Conservation (phyloP, 345 rosid genomes). For the Dipteronia sinensis region DNA sequence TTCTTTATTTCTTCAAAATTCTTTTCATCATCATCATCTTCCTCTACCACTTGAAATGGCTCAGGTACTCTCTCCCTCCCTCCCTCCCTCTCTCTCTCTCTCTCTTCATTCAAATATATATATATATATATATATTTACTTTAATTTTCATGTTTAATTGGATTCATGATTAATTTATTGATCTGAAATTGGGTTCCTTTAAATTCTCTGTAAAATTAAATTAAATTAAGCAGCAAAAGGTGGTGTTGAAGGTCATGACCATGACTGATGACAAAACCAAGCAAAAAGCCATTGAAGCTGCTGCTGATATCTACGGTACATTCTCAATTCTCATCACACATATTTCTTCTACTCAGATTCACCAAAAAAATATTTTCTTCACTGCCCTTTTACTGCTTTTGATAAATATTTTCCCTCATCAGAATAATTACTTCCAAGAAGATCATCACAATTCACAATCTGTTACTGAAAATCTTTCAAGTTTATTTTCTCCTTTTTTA, state of each 20-base stretch:
- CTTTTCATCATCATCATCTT: background rate
- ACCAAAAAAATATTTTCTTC: too few species aligned
- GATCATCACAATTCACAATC: background rate
- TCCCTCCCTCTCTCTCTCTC: background rate
- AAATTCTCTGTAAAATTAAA: background rate
- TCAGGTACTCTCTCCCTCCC: constrained; percentile 47
- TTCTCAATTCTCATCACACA: background rate
- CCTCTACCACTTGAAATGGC: constrained; percentile 39
- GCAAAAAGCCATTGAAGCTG: constrained; percentile 90
- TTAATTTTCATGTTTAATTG: background rate
- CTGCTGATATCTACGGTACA: constrained; percentile 81
- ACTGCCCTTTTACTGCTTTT: background rate
- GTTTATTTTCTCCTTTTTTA: background rate
- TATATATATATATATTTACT: background rate
- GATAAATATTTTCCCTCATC: too few species aligned
- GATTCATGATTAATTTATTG: background rate
- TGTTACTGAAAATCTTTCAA: background rate
- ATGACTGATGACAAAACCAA: constrained; percentile 93
- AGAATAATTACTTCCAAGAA: too few species aligned
- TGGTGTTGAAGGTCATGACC: constrained; percentile 79
- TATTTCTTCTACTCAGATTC: background rate
- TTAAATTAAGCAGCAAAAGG: constrained; percentile 46
- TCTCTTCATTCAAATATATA: background rate
- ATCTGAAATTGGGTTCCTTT: background rate
- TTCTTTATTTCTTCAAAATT: too few species aligned